Evolutionary conservation across 2,329 filamentous ascomycete genomes (phyloP).

Genomic region (Rosellinia necatrix): DNA sequence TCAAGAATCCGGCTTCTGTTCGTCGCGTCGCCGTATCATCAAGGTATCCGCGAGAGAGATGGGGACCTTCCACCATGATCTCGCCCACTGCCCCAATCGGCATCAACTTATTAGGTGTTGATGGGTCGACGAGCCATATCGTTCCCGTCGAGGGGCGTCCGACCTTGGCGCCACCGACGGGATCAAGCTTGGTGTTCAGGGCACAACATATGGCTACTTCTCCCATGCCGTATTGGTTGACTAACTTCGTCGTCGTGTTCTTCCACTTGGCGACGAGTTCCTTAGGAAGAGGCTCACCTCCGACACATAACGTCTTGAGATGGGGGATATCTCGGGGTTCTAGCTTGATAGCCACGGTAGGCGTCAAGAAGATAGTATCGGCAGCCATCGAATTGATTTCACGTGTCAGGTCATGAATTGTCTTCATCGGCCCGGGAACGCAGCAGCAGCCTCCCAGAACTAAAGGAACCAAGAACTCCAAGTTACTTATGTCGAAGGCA

Average conservation of each 20-base stretch:
- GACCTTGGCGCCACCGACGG: conserved; percentile 17
- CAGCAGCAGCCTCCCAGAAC: conserved; percentile 22
- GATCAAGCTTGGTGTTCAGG: conserved; percentile 23
- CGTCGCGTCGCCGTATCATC: conserved; percentile 22
- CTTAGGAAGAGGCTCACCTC: conserved; percentile 29
- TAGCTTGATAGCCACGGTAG: conserved; percentile 23
- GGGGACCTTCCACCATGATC: conserved; percentile 23
- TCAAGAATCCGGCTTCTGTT: conserved; percentile 25
- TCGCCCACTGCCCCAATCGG: conserved; percentile 25
- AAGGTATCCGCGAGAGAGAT: conserved; percentile 24
- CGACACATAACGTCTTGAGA: conserved; percentile 24
- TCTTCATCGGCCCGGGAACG: conserved; percentile 22
- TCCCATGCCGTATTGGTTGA: conserved; percentile 31
- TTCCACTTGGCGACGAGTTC: conserved; percentile 26
- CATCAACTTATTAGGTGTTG: conserved; percentile 21
- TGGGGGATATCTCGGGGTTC: conserved; percentile 17
- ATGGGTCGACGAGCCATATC: conserved; percentile 26
- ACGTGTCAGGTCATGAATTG: conserved; percentile 13
- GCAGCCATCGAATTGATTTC: conserved; percentile 20
- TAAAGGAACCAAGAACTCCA: conserved; percentile 23
- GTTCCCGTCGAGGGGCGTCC: conserved; percentile 24
- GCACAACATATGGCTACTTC: conserved; percentile 31
- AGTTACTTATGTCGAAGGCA: conserved; percentile 25
- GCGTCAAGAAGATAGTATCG: conserved; percentile 25
- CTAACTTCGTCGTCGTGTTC: conserved; percentile 16